Conservation (phyloP, 2,329 filamentous ascomycete genomes). For the Dactylellina cionopaga region DNA sequence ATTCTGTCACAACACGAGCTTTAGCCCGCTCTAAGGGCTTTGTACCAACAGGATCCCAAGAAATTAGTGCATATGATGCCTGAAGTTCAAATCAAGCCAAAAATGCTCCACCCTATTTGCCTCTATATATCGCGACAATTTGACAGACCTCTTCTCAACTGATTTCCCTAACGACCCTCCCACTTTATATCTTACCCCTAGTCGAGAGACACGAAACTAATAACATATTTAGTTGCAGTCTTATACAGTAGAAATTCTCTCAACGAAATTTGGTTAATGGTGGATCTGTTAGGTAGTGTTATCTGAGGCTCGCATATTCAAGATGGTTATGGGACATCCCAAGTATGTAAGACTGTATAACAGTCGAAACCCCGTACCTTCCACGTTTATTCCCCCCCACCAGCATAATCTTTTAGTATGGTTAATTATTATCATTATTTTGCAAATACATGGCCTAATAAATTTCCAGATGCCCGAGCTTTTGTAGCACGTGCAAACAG, state of each 20-base stretch:
- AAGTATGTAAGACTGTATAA: not conserved
- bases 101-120: not conserved
- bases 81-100: slow-evolving; percentile 1
- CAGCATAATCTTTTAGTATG: not conserved
- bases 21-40: too few relatives aligned
- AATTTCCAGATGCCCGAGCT: slow-evolving; percentile 10
- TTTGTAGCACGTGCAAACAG: slow-evolving; percentile 11
- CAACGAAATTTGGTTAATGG: not conserved
- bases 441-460: not conserved
- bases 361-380: not conserved
- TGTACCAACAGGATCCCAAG: too few relatives aligned
- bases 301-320: not conserved
- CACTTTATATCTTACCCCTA: not conserved
- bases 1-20: too few relatives aligned
- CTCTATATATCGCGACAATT: not conserved
- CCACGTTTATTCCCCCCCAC: not conserved
- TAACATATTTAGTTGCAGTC: not conserved
- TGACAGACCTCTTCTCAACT: not conserved
- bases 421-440: not conserved
- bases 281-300: not conserved
- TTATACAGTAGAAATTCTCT: not conserved
- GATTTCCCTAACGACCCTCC: not conserved
- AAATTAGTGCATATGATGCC: slow-evolving; percentile 1
- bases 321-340: slow-evolving; percentile 18
- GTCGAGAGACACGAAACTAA: not conserved